Conservation (phyloP, 108 stramenopile species). For the Conticribra weissflogii region DNA sequence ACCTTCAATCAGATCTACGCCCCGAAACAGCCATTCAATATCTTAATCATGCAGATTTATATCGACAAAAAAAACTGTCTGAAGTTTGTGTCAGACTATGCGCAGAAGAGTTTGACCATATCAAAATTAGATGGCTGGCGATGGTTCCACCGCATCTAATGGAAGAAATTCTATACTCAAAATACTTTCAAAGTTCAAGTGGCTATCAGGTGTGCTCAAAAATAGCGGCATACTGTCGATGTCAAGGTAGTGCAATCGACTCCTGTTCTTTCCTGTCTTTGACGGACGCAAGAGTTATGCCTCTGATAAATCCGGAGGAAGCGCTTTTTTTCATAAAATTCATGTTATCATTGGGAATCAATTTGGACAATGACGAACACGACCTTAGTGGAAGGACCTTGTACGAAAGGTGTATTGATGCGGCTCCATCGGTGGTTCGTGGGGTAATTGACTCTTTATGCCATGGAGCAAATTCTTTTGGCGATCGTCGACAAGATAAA, state of each 20-base stretch:
- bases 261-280: constrained; percentile 16
- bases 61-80: constrained; percentile 34
- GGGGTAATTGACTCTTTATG: constrained; percentile 27
- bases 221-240: constrained; percentile 50
- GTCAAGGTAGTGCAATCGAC: constrained; percentile 33
- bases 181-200: constrained; percentile 28
- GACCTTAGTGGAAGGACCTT: constrained; percentile 11
- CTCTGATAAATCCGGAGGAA: constrained; percentile 32
- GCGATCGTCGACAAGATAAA: constrained; percentile 16
- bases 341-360: constrained; percentile 30
- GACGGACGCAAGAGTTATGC: constrained; percentile 42
- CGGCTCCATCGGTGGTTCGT: constrained; percentile 32
- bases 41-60: constrained; percentile 35
- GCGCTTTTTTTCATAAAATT: constrained; percentile 45
- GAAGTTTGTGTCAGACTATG: constrained; percentile 42
- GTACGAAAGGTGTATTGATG: constrained; percentile 44
- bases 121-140: constrained; percentile 34
- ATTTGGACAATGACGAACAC: constrained; percentile 16
- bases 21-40: constrained; percentile 38
- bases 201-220: constrained; percentile 30
- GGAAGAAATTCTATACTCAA: constrained; percentile 37
- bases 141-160: constrained; percentile 33
- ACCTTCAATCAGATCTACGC: constrained; percentile 39
- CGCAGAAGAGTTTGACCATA: constrained; percentile 44
- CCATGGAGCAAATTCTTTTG: constrained; percentile 6